Evolutionary conservation across 202 grass and related monocot genomes (phyloP), one percentile per base, ranked within the genome.

Genomic region (Carex arenaria): DNA sequence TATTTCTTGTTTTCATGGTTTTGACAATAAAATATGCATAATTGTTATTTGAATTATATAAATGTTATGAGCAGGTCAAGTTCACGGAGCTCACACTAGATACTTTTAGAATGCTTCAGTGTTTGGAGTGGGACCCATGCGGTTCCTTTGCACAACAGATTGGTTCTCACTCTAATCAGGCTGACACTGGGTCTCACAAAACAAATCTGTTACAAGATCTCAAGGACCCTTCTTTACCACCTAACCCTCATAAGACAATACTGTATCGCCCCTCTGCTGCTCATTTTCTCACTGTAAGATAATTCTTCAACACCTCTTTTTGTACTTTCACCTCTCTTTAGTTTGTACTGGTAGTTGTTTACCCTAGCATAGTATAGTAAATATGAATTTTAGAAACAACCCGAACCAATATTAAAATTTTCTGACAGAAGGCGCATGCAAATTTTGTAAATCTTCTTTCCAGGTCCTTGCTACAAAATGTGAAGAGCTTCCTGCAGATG

Each of bases 401-500:
- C 53, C 31, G 13, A 78, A 52, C 49, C 73, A 36, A 57, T 52
- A 77, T 69, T n/a, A 19, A 36, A n/a, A 36, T 32, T 56, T 76
- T 32, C 49, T 61, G 54, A 57, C 52, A 75, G 20, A 89, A 85
- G n/a, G 7, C 7, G 32, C 49, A 23, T n/a, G 43, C 6, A 54
- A 13, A 59, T 17, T 83, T 51, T 40, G 11, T 36, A 45, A 14
- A 64, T n/a, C 59, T 68, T 85, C 66, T 31, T 81, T 87, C 23
- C 72, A 97, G 94, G 92, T 97, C 76, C 90, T 97, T 70, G 89
- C 95, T 14, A 94, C 95, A 72, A 94, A 92, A 90, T 97, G 95
- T 40, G 92, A 94, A 74, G 95, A 97, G 80, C 95, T 97, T 11
- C 95, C 90, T n/a, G 72, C 15, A 18, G 93, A 97, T 60, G 89